phyloP scores from a whole-genome alignment of 1,284 basidiomycete genomes.

The Lentinula novae-zelandiae region DNA sequence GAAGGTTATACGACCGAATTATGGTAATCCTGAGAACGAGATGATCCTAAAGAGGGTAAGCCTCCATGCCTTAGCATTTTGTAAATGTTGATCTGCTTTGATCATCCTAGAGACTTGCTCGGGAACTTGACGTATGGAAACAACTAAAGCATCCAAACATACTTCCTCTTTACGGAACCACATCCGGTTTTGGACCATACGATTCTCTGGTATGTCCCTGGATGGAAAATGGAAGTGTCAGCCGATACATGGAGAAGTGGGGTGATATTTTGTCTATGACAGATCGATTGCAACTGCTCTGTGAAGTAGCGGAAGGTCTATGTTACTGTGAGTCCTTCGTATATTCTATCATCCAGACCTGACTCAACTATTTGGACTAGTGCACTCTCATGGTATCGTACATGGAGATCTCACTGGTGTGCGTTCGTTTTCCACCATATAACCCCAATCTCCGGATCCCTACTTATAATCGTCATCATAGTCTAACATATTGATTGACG shows the following conservation, averaged over 20 bases:
- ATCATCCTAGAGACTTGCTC: conserved; percentile 28
- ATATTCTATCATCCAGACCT: background rate
- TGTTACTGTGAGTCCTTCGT: conserved; percentile 27
- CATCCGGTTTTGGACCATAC: conserved; percentile 36
- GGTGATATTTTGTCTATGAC: conserved; percentile 32
- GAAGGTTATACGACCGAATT: conserved; percentile 36
- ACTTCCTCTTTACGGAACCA: conserved; percentile 35
- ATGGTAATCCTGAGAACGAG: conserved; percentile 25
- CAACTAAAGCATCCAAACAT: conserved; percentile 36
- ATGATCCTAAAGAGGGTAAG: conserved; percentile 30
- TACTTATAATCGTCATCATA: conserved; percentile 9
- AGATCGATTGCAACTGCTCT: conserved; percentile 33
- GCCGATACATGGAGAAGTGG: conserved; percentile 36
- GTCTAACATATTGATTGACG: conserved; percentile 39
- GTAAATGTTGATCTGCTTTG: background rate
- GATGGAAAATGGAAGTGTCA: conserved; percentile 42
- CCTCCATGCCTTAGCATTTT: background rate
- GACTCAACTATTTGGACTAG: conserved; percentile 17
- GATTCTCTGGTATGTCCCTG: conserved; percentile 45
- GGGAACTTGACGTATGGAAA: conserved; percentile 40
- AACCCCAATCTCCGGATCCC: background rate
- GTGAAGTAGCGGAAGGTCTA: conserved; percentile 34
- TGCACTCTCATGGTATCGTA: conserved; percentile 34
- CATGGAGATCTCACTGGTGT: conserved; percentile 41
- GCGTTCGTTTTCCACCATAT: conserved; percentile 11